These are phyloP conservation scores for Rhizopogon roseolus DNA, from an alignment of 768 basidiomycete genomes.

Conservation along the genomic window DNA sequence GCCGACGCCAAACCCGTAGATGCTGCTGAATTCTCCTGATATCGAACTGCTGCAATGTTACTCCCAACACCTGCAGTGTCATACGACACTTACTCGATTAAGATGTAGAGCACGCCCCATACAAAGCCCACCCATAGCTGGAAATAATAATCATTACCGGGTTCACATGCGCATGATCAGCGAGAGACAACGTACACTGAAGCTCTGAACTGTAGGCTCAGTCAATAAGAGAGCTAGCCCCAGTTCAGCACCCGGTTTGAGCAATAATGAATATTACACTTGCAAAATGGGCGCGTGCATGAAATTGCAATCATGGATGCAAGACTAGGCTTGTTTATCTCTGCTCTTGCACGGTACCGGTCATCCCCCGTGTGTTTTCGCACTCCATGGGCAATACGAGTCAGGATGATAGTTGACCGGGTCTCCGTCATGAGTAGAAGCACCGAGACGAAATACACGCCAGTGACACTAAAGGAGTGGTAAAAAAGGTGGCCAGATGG, in stretches of 20 bases:
- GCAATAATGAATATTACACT: constrained; percentile 20
- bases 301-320: constrained; percentile 62
- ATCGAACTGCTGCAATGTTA: constrained; percentile 39
- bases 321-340: constrained; percentile 56
- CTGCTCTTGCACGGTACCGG: constrained; percentile 57
- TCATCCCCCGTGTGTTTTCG: constrained; percentile 63
- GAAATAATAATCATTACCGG: background rate
- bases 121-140: constrained; percentile 71
- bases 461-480: constrained; percentile 40
- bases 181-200: constrained; percentile 46
- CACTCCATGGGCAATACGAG: constrained; percentile 53
- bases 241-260: background rate
- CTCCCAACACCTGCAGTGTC: background rate
- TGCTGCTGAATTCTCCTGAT: constrained; percentile 45
- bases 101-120: constrained; percentile 72
- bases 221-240: constrained; percentile 20
- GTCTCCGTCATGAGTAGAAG: constrained; percentile 68
- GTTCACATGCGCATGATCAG: background rate
- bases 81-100: constrained; percentile 45
- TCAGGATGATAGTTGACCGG: constrained; percentile 64
- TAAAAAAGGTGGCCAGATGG: background rate
- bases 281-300: constrained; percentile 67
- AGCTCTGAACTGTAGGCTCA: constrained; percentile 71
- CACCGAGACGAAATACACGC: constrained; percentile 44
- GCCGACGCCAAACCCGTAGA: constrained; percentile 59